Percentiles rank a stretch among this genome's conserved stretches.
Conservation (phyloP, 2,329 filamentous ascomycete genomes). For the Fusarium verrucosum region DNA sequence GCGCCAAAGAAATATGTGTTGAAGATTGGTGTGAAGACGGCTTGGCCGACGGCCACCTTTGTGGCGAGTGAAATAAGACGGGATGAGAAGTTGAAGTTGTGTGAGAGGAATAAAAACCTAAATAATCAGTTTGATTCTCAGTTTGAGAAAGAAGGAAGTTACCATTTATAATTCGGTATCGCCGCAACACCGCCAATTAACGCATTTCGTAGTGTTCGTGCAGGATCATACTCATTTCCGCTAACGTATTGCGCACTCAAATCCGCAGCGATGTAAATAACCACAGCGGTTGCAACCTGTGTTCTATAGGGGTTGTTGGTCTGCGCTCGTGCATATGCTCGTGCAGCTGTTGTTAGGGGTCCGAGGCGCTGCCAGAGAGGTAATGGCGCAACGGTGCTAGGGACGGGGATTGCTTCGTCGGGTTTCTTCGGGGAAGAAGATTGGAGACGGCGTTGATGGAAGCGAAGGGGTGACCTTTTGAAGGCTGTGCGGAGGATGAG, state of each 20-base stretch:
- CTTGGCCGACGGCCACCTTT: conserved; percentile 84
- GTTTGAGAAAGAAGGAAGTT: conserved; percentile 40
- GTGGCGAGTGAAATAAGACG: conserved; percentile 74
- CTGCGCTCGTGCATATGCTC: conserved; percentile 76
- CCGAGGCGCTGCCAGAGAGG: conserved; percentile 67
- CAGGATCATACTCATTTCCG: conserved; percentile 71
- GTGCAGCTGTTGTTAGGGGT: conserved; percentile 61
- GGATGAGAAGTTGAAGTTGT: conserved; percentile 85
- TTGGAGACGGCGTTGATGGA: conserved; percentile 33
- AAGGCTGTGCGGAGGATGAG: conserved; percentile 32
- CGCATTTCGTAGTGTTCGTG: conserved; percentile 75
- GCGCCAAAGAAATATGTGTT: conserved; percentile 85
- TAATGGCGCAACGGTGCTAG: conserved; percentile 40
- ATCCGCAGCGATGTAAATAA: conserved; percentile 83
- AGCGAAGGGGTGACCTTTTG: conserved; percentile 24
- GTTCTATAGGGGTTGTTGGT: conserved; percentile 78
- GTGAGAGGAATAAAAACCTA: conserved; percentile 82
- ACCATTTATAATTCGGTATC: conserved; percentile 87
- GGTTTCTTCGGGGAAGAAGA: conserved; percentile 23
- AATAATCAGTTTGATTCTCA: neutral
- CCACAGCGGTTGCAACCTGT: conserved; percentile 77
- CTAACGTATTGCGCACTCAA: conserved; percentile 77
- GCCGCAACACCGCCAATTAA: conserved; percentile 76
- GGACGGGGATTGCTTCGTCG: conserved; percentile 30
- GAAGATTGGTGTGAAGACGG: conserved; percentile 82